Evolutionary conservation across 139 green algal genomes (phyloP).

Genomic region (Deuterostichococcus epilithicus): DNA sequence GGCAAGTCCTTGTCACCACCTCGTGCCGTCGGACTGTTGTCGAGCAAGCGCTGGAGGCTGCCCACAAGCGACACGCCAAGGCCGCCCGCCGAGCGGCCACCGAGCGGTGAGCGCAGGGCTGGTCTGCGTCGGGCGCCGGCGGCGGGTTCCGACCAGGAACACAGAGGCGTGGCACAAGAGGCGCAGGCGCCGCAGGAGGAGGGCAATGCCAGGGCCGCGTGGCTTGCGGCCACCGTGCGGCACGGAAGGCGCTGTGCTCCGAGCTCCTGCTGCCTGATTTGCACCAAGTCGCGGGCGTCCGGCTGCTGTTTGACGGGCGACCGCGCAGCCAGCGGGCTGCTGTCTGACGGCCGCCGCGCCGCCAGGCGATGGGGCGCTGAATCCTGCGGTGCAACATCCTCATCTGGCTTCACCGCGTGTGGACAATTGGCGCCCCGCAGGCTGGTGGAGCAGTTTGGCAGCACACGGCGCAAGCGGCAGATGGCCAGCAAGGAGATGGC

Average conservation of each 20-base stretch:
- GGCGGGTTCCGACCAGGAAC: too few relatives aligned
- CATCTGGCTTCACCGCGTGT: not conserved
- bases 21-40: not conserved
- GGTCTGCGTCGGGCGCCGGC: too few relatives aligned
- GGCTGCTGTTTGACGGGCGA: not conserved
- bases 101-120: too few relatives aligned
- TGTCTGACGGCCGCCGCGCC: not conserved
- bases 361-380: not conserved
- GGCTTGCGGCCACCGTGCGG: too few relatives aligned
- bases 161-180: too few relatives aligned
- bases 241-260: too few relatives aligned
- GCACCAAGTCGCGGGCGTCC: not conserved
- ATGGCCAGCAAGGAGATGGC: conserved; percentile 20
- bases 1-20: not conserved
- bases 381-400: not conserved
- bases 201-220: too few relatives aligned
- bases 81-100: not conserved
- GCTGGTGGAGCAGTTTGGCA: conserved; percentile 45
- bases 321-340: not conserved
- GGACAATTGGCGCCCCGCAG: not conserved
- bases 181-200: too few relatives aligned
- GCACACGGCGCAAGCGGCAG: conserved; percentile 37
- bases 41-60: not conserved
- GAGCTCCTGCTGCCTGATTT: too few relatives aligned
- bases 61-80: not conserved